Base-by-base conservation (phyloP, 2,329 filamentous ascomycete species). In the Diaporthe longicolla region DNA sequence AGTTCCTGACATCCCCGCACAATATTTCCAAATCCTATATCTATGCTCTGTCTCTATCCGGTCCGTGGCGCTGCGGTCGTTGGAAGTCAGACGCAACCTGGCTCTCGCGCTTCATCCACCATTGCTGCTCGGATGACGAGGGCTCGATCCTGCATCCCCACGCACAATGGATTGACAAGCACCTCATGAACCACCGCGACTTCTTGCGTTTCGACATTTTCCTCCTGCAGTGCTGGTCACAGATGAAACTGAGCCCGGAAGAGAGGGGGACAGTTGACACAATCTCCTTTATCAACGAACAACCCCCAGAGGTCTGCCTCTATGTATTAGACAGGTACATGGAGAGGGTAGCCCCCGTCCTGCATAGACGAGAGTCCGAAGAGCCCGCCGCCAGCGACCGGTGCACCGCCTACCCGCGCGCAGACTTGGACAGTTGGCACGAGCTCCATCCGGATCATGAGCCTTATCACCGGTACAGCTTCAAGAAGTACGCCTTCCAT, bases 171-270 rank as follows among this genome's bases (percentile, higher is more conserved):
- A 17, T 69, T n/a, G 52, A 55, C 48, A 29, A 52, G 26, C 65
- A 52, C 35, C 26, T 37, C 45, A n/a, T 29, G 10, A n/a, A 45
- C 8, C 10, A 1, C 4, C 50, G 50, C n/a, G 65, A 45, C 50
- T n/a, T 35, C 24, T 35, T 69, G 19, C 32, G 35, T 15, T 69
- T 69, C 35, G 65, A 69, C 24, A 17, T 43, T 5, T 69, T 69
- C 21, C 65, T 69, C 5, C 32, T 43, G 19, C 48, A 69, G 50
- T 69, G 65, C 24, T 69, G 65, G 65, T 26, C 50, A n/a, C n/a
- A 37, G 21, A 57, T 55, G 48, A 13, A 4, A 24, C 10, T 55
- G 24, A 10, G 11, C 9, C 11, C n/a, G 17, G 32, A 15, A 15
- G 1, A 45, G 19, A 1, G n/a, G 50, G 13, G n/a, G 15, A 55